Conservation (phyloP, 805 yeast species). For the Myxozyma melibiosi region DNA sequence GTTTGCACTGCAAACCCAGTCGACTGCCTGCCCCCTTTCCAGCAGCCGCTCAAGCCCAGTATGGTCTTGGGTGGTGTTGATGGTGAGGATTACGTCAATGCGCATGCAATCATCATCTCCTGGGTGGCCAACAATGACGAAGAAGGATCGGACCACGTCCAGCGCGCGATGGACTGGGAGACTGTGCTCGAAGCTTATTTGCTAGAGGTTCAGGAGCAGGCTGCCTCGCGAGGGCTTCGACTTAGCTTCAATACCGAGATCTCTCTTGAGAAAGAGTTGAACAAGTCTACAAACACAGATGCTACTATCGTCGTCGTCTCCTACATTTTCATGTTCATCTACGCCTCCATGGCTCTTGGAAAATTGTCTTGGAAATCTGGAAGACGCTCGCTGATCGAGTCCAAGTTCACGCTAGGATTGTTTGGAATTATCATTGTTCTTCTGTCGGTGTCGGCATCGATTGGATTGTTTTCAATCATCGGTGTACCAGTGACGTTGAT, state of each 20-base stretch:
- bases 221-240: slow-evolving; percentile 55
- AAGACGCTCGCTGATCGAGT: slow-evolving; percentile 41
- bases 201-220: slow-evolving; percentile 49
- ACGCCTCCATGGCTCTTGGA: slow-evolving; percentile 75
- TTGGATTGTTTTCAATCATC: slow-evolving; percentile 74
- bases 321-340: slow-evolving; percentile 81
- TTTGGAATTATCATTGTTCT: slow-evolving; percentile 83
- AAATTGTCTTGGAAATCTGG: slow-evolving; percentile 34
- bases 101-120: slow-evolving; percentile 78
- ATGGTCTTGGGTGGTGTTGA: slow-evolving; percentile 66
- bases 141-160: slow-evolving; percentile 48
- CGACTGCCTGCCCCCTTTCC: slow-evolving; percentile 84
- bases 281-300: slow-evolving; percentile 80
- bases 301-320: slow-evolving; percentile 68
- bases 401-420: slow-evolving; percentile 76
- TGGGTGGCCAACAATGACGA: slow-evolving; percentile 61
- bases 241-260: slow-evolving; percentile 79
- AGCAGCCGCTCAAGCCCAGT: slow-evolving; percentile 79
- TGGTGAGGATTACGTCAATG: slow-evolving; percentile 51
- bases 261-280: slow-evolving; percentile 82
- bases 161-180: slow-evolving; percentile 69
- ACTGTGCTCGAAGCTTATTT: slow-evolving; percentile 60
- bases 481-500: slow-evolving; percentile 86
- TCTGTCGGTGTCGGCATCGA: slow-evolving; percentile 77
- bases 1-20: slow-evolving; percentile 81